Base-by-base conservation (phyloP, 345 rosid genomes). In the Isatis tinctoria region DNA sequence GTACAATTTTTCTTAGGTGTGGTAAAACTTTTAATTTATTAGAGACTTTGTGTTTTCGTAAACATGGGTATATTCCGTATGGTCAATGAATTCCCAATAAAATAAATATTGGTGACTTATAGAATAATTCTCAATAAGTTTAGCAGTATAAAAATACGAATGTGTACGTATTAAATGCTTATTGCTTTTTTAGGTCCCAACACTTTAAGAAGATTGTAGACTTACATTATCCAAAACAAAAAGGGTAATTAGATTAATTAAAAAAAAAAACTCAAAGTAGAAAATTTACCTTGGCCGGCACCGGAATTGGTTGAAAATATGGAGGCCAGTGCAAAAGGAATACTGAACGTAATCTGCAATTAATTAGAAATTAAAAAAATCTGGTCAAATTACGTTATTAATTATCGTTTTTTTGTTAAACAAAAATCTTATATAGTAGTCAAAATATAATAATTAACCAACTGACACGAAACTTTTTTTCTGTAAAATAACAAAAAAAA, bases 321-420 rank as follows among this genome's bases (percentile, higher is more conserved):
- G 43, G 98, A 94, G 56, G 98, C 96, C 85, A 94, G 47, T 65
- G 98, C 98, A 68, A 88, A 94, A 2, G 97, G 97, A 65, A 94
- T 76, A 60, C 95, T 94, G 70, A 36, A 90, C 56, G 92, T 91
- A 43, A 90, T 81, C 98, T 94, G 87, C 80, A 66, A 14, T 24
- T 35, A 30, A 54, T 8, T 56, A 24, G 16, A n/a, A 62, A 0
- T 28, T 27, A 8, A 0, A 32, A 32, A 43, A 26, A 17, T n/a
- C 26, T 47, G 26, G 17, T 52, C 51, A 68, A 53, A 22, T 52
- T 24, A 26, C 4, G 44, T 33, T 22, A 33, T 12, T 45, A 43
- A 33, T 65, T 26, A 14, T 10, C 30, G 10, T 4, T 74, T 44
- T 48, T 26, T 26, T 12, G 2, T 39, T 40, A 13, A 58, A 74